Evolutionary conservation across 305 asterid genomes (phyloP), one percentile per base, ranked within the genome.

Genomic region (Fraxinus angustifolia): DNA sequence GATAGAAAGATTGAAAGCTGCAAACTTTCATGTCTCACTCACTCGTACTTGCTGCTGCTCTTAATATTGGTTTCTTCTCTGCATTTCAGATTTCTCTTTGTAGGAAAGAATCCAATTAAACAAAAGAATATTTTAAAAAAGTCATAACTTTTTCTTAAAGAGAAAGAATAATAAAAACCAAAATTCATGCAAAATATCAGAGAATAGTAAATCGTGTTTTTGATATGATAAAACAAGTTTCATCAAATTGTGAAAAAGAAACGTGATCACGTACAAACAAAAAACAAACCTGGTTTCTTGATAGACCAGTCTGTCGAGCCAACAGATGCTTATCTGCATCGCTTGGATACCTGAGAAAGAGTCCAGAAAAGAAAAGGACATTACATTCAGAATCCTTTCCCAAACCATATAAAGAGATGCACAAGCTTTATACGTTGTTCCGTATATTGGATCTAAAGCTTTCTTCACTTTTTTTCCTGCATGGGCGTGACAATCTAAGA

Each of bases 261-360:
- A 70, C 11, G 10, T 70, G 23, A 70, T 31, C 31, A 31, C 72
- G n/a, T 23, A 8, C 2, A 53, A 53, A 53, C 19, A 23, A 23
- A 26, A 21, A 62, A 62, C 75, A 31, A 70, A 94, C 98, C 97
- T 96, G 99, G 87, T 92, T 94, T 89, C 96, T 91, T 50, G 99
- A 96, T 67, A 96, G 92, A 82, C 98, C 98, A 79, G 99, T 94
- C 98, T 96, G 98, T 87, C 99, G 87, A 78, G 99, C 94, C 89
- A 96, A 87, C 84, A 96, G 97, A 86, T 93, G 98, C 89, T 96
- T 96, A 94, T 96, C 98, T 75, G 99, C 99, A 85, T 96, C 99
- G 88, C 98, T 94, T 84, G 99, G 99, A 83, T 96, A 96, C 97
- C 99, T 96, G 97, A 91, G 92, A 91, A 85, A 88, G 79, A 88